phyloP scores from a whole-genome alignment of 2,329 filamentous ascomycete genomes.

The Fusarium miscanthi region DNA sequence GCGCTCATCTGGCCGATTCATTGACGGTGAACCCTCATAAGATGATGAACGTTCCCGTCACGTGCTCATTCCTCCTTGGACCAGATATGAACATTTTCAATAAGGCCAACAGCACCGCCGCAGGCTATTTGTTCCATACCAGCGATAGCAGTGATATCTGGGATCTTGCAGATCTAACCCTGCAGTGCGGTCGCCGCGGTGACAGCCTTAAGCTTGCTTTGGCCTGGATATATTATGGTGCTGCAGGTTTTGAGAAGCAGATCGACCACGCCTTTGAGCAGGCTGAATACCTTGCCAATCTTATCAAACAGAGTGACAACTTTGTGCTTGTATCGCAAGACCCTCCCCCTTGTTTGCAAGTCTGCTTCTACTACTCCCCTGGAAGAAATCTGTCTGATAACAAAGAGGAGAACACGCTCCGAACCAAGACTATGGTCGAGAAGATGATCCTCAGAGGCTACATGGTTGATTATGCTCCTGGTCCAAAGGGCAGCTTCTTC shows the following conservation, averaged over 20 bases:
- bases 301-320: conserved; percentile 65
- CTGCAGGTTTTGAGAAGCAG: conserved; percentile 74
- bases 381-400: conserved; percentile 58
- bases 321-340: conserved; percentile 80
- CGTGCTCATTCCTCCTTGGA: conserved; percentile 88
- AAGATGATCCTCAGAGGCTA: conserved; percentile 63
- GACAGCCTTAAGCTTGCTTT: conserved; percentile 90
- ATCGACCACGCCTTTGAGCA: conserved; percentile 79
- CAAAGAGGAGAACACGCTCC: conserved; percentile 58
- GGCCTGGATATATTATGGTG: conserved; percentile 90
- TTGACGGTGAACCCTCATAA: conserved; percentile 95
- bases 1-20: conserved; percentile 79
- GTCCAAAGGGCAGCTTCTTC: conserved; percentile 66
- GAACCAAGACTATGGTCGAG: conserved; percentile 61
- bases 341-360: conserved; percentile 88
- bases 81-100: conserved; percentile 83
- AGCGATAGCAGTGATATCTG: conserved; percentile 71
- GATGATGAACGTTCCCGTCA: conserved; percentile 92
- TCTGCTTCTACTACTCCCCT: conserved; percentile 90
- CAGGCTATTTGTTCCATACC: conserved; percentile 85
- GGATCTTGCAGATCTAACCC: conserved; percentile 91
- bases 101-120: conserved; percentile 84
- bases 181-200: conserved; percentile 90
- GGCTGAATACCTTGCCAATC: conserved; percentile 73
- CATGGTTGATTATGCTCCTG: conserved; percentile 72